Evolutionary conservation across 495 filamentous ascomycete species (phyloP), one percentile per base, ranked within the genome.

Genomic region (Trichoderma asperelloides): DNA sequence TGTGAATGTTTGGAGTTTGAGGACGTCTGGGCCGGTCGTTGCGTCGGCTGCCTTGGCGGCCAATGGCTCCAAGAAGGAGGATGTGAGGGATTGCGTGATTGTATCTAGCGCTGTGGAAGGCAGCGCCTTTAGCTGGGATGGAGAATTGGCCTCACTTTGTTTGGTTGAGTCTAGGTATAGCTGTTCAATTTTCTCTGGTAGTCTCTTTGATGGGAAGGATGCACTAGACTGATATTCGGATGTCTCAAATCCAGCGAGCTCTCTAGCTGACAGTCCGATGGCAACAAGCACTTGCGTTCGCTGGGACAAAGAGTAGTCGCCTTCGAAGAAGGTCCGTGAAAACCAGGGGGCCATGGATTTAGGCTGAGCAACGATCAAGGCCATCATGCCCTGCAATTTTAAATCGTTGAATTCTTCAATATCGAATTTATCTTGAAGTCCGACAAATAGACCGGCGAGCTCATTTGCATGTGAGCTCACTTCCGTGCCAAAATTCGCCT

Each of bases 261-360:
- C 95, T 55, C 95, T 85, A n/a, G 91, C 92, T 62, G 88, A 85
- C 0, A 99, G 78, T 16, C 94, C 93, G 21, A 98, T 78, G 6
- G 89, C 87, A 64, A 89, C 89, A 45, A 98, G 87, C 45, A 97
- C 82, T 0, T 89, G 86, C 13, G 88, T 89, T 41, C 95, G 84
- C 71, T 98, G 94, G 0, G 86, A 83, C 62, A 97, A 80, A 0
- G 92, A 96, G 71, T 94, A 91, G 70, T 98, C 96, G 12, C 93
- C 96, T 47, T 90, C 89, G 73, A 96, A 98, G 77, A 94, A 96
- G 0, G 89, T 88, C 66, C 86, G 87, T 1, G 89, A 84, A 67
- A 96, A 91, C 88, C 91, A 94, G 43, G 83, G 88, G 2, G 87
- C 93, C 86, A 96, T 91, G 60, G 82, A 83, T 23, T 85, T 74